Percentiles rank a stretch among this genome's conserved stretches.
These are phyloP conservation scores for Mycena filopes DNA, from an alignment of 768 basidiomycete species.

Conservation along the genomic window DNA sequence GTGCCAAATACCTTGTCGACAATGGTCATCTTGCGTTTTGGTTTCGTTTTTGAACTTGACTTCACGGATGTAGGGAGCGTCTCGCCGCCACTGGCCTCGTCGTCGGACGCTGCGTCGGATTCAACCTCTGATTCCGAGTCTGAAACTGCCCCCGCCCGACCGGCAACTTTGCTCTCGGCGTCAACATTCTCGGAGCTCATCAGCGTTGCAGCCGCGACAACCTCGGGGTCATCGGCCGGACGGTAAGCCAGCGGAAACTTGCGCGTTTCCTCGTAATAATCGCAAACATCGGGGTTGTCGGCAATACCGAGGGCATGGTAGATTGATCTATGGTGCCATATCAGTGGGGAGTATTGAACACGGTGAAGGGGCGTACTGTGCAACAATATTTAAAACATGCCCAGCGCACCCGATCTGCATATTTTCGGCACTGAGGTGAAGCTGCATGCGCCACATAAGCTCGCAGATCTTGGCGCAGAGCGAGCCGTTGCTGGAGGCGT, in stretches of 20 bases:
- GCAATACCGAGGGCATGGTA: slow-evolving; percentile 1
- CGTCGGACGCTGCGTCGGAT: background rate
- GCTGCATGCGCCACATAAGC: background rate
- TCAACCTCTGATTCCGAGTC: slow-evolving; percentile 3
- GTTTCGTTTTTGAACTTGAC: background rate
- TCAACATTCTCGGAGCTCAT: background rate
- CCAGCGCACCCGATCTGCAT: slow-evolving; percentile 20
- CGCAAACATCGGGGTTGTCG: background rate
- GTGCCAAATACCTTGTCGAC: slow-evolving; percentile 16
- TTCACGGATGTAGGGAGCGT: background rate
- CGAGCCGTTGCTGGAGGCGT: background rate
- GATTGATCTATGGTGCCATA: background rate
- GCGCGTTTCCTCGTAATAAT: slow-evolving; percentile 6
- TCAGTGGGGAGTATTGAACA: background rate
- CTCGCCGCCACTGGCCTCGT: background rate
- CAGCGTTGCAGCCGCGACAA: background rate
- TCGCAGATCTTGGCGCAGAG: background rate
- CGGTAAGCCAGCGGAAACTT: slow-evolving; percentile 6
- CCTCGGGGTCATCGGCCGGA: background rate
- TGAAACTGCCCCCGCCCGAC: background rate
- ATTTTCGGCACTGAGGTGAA: slow-evolving; percentile 10
- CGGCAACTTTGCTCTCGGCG: background rate
- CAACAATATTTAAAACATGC: slow-evolving; percentile 17
- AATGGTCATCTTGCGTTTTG: background rate
- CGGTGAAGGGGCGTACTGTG: background rate